Conservation (phyloP, 306 rosid genomes). For the Adenanthera pavonina region DNA sequence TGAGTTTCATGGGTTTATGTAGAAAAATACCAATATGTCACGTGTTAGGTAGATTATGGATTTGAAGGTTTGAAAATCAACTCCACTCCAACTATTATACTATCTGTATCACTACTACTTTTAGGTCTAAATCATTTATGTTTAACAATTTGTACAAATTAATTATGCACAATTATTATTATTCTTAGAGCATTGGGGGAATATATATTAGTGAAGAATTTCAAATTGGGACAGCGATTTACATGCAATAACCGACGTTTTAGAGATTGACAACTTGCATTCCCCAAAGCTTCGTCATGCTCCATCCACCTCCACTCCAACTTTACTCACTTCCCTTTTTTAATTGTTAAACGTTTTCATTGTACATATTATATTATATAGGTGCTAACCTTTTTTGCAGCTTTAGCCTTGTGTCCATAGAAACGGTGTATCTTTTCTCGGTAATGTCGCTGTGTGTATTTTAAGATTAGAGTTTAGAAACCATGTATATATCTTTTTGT, state of each 20-base stretch:
- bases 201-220: too few relatives aligned
- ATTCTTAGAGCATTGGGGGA: too few relatives aligned
- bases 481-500: too few relatives aligned
- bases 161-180: too few relatives aligned
- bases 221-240: not conserved
- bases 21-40: not conserved
- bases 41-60: constrained; percentile 20
- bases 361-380: too few relatives aligned
- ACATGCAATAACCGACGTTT: not conserved
- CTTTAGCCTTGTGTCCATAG: not conserved
- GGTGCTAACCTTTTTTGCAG: not conserved
- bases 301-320: not conserved
- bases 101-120: not conserved
- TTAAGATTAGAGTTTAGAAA: too few relatives aligned
- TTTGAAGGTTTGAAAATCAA: not conserved
- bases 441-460: too few relatives aligned
- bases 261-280: not conserved
- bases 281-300: not conserved
- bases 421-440: too few relatives aligned
- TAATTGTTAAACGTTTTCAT: not conserved
- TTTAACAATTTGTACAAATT: too few relatives aligned
- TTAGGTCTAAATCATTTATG: too few relatives aligned
- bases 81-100: not conserved
- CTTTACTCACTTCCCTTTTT: not conserved
- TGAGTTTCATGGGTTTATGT: not conserved